phyloP scores from a whole-genome alignment of 257 asterid genomes.

The Jacaranda copaia region DNA sequence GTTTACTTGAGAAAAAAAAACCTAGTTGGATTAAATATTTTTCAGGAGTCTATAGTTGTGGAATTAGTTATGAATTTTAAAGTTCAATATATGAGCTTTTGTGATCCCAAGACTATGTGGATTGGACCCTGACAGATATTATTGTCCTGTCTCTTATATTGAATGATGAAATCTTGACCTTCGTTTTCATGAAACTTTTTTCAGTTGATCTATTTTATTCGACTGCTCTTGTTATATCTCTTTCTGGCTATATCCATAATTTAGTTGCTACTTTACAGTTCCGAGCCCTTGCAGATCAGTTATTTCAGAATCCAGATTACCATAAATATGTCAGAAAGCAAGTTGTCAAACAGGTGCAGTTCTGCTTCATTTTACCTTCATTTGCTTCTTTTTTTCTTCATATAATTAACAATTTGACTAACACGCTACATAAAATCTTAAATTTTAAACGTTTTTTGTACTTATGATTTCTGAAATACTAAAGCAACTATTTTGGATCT shows the following conservation, averaged over 20 bases:
- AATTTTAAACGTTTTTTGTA: not conserved
- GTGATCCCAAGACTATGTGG: not conserved
- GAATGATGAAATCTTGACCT: not conserved
- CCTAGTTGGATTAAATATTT: not conserved
- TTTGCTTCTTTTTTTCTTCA: not conserved
- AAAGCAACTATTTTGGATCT: too few relatives aligned
- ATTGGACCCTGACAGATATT: not conserved
- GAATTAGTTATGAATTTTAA: not conserved
- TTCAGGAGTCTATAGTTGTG: not conserved
- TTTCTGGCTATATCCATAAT: slow-evolving; percentile 26
- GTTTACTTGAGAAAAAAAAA: not conserved
- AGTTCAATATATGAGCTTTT: not conserved
- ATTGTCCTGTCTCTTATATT: not conserved
- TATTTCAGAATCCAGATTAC: slow-evolving; percentile 74
- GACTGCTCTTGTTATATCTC: not conserved
- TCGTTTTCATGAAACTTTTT: not conserved
- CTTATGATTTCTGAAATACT: not conserved
- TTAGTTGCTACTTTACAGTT: slow-evolving; percentile 60
- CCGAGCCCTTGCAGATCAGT: slow-evolving; percentile 95
- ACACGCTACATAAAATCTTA: not conserved
- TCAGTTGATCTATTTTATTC: not conserved
- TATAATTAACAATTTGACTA: not conserved
- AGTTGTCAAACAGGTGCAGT: slow-evolving; percentile 77
- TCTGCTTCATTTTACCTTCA: slow-evolving; percentile 13
- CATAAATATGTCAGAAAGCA: slow-evolving; percentile 86